Evolutionary conservation across 495 filamentous ascomycete genomes (phyloP), one percentile per base, ranked within the genome.

Genomic region (Penicillium riverlandense): DNA sequence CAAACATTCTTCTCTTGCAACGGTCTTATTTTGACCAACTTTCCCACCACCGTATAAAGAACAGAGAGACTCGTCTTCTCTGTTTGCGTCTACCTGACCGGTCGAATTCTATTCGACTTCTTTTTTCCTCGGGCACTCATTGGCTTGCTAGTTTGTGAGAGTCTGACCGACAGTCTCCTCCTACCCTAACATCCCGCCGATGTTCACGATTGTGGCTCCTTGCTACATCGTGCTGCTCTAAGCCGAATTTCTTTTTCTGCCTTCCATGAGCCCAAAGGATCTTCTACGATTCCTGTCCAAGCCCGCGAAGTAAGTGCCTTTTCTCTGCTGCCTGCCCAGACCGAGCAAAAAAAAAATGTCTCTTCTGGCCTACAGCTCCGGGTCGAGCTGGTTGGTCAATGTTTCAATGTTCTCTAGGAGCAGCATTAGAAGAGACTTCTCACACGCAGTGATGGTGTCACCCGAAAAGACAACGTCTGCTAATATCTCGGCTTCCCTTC

Each of bases 201-300:
- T 71, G 67, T 64, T 58, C 48, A 61, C 52, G 50, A 52, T 43
- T 49, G 62, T 68, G 52, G 68, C 55, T 37, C 55, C 58, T 49
- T 43, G 55, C 62, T 62, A 58, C 58, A 50, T 58, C 60, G 53
- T 61, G 59, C 62, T 64, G 52, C 41, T 63, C 41, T 70, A 59
- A 65, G 57, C 51, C 43, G 53, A 49, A 62, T 52, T 54, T 49
- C 1, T 47, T 42, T 53, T 50, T 52, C 53, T 54, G 64, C 62
- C 70, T 81, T 85, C 78, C 78, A 96, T 96, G 91, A 91, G 79
- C 82, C 82, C 81, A 67, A 83, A 82, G 73, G 89, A 95, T 67
- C 83, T 96, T 54, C 79, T 96, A 59, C 87, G 88, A 72, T 90
- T 95, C 73, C 79, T 96, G 51, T 95, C 88, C 49, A 94, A 94